These are phyloP conservation scores for Xylariaceae sp. DNA, from an alignment of 2,329 filamentous ascomycete species.

Conservation along the genomic window DNA sequence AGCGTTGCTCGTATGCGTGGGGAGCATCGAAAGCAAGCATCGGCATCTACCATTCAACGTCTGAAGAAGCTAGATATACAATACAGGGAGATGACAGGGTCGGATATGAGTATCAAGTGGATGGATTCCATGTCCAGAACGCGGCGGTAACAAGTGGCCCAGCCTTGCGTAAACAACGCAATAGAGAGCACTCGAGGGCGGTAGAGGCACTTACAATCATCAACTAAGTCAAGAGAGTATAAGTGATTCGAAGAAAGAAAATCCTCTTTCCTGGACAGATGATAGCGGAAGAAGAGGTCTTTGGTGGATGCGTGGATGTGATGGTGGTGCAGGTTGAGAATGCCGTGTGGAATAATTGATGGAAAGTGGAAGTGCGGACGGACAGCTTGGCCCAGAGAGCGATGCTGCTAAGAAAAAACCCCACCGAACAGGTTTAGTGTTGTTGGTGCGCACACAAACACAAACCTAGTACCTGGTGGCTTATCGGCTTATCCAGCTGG, in stretches of 20 bases:
- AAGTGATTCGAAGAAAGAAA: slow-evolving; percentile 15
- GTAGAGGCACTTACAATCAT: slow-evolving; percentile 32
- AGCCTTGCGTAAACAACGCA: slow-evolving; percentile 28
- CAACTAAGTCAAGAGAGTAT: slow-evolving; percentile 24
- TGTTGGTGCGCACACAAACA: slow-evolving; percentile 11
- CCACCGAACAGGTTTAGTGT: slow-evolving; percentile 19
- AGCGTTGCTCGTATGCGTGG: slow-evolving; percentile 23
- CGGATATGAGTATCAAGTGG: slow-evolving; percentile 28
- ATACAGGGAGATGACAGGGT: slow-evolving; percentile 27
- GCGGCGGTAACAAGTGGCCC: slow-evolving; percentile 25
- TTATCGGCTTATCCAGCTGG: slow-evolving; percentile 17
- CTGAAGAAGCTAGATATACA: slow-evolving; percentile 26
- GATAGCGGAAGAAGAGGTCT: slow-evolving; percentile 24
- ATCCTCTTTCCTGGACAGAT: slow-evolving; percentile 11
- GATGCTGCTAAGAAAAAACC: slow-evolving; percentile 14
- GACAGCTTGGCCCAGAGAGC: slow-evolving; percentile 18
- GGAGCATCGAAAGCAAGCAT: slow-evolving; percentile 25
- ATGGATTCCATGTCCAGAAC: slow-evolving; percentile 31
- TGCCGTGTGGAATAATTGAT: slow-evolving; percentile 29
- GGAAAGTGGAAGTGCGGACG: slow-evolving; percentile 31
- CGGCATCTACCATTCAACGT: slow-evolving; percentile 24
- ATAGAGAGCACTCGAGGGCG: slow-evolving; percentile 17
- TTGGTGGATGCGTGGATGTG: slow-evolving; percentile 29
- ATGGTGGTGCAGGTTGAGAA: slow-evolving; percentile 26
- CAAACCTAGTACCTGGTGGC: neutral